Evolutionary conservation across 257 asterid species (phyloP).

Genomic region (Solanum etuberosum): DNA sequence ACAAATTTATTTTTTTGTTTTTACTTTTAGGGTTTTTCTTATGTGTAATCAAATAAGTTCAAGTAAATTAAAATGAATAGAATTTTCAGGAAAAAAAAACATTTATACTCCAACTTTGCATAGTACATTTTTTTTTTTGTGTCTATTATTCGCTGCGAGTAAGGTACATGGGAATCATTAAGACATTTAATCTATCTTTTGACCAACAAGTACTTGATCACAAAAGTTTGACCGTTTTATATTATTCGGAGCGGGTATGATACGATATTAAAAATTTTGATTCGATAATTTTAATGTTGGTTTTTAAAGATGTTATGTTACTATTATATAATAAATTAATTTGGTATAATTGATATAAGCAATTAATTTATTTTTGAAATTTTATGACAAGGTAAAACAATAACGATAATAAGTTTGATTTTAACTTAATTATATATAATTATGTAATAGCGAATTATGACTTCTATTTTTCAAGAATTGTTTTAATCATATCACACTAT

Average conservation of each 20-base stretch:
- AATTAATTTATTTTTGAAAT: too few relatives aligned
- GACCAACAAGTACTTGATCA: neutral
- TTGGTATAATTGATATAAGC: neutral
- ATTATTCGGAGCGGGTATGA: neutral
- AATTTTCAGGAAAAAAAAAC: neutral
- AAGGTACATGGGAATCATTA: neutral
- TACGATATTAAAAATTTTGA: neutral
- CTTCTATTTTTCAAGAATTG: neutral
- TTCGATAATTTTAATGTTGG: too few relatives aligned
- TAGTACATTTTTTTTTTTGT: neutral
- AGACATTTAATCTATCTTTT: neutral
- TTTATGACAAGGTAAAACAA: too few relatives aligned
- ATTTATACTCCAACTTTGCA: neutral
- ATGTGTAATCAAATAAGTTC: neutral
- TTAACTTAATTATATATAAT: too few relatives aligned
- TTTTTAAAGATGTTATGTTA: too few relatives aligned
- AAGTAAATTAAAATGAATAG: too few relatives aligned
- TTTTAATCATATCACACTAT: too few relatives aligned
- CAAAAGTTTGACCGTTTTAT: neutral
- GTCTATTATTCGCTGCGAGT: neutral
- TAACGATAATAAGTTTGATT: too few relatives aligned
- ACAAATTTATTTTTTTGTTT: neutral
- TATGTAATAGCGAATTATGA: too few relatives aligned
- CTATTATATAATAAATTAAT: too few relatives aligned
- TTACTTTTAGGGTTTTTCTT: neutral